Evolutionary conservation across 2,329 filamentous ascomycete genomes (phyloP).

Genomic region (Beauveria caledonica): DNA sequence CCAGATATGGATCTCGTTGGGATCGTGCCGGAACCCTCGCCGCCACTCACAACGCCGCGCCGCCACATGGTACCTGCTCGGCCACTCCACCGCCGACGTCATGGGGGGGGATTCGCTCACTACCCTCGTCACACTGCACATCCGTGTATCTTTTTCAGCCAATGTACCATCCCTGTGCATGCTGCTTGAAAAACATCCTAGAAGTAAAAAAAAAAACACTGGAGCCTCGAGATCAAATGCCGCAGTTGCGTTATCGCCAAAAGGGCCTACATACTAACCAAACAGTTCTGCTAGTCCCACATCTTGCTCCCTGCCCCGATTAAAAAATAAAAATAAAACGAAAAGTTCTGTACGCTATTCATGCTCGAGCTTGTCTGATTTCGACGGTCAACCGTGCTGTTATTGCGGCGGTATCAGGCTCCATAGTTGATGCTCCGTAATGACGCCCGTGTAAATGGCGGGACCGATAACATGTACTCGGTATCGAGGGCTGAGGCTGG

Average conservation of each 20-base stretch:
- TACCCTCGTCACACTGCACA: neutral
- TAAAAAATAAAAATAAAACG: neutral
- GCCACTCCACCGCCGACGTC: slow-evolving; percentile 7
- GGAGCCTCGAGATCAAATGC: slow-evolving; percentile 12
- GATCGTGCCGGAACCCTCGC: slow-evolving; percentile 10
- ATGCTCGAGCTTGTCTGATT: neutral
- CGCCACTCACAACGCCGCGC: slow-evolving; percentile 1
- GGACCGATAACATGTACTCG: slow-evolving; percentile 8
- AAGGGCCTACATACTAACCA: neutral
- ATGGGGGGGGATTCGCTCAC: neutral
- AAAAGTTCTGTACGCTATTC: neutral
- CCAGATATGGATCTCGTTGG: slow-evolving; percentile 11
- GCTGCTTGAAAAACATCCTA: neutral
- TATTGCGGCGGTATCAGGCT: slow-evolving; percentile 10
- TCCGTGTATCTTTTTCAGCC: neutral
- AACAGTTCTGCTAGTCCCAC: neutral
- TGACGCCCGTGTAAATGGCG: slow-evolving; percentile 11
- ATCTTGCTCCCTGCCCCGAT: neutral
- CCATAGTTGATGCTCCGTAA: slow-evolving; percentile 11
- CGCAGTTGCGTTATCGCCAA: slow-evolving; percentile 11
- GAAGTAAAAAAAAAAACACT: slow-evolving; percentile 1
- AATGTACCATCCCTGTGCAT: neutral
- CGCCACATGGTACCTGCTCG: slow-evolving; percentile 8
- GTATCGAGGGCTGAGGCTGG: slow-evolving; percentile 2
- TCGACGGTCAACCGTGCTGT: neutral